Conservation (phyloP, 495 filamentous ascomycete species). For the Annulohypoxylon stygium region DNA sequence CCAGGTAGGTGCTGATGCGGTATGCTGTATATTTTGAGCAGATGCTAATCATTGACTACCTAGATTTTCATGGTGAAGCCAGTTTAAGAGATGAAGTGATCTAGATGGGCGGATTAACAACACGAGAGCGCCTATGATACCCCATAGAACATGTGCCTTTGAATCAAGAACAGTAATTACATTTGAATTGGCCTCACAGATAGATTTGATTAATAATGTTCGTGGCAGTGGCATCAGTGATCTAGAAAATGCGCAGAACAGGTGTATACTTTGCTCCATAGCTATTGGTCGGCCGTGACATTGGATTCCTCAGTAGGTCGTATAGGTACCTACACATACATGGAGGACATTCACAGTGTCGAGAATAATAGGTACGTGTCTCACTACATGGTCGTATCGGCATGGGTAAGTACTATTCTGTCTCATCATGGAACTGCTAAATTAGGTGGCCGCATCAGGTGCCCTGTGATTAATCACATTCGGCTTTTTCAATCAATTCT, state of each 20-base stretch:
- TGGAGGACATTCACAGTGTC: not conserved
- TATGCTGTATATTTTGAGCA: not conserved
- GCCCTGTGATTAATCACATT: no score
- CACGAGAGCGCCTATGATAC: slow-evolving; percentile 34
- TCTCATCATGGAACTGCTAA: no score
- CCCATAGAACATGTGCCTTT: slow-evolving; percentile 29
- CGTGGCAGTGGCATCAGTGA: not conserved
- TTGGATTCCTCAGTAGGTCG: not conserved
- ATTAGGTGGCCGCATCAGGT: slow-evolving; percentile 15
- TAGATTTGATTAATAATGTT: not conserved
- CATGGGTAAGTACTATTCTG: no score
- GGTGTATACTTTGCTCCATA: not conserved
- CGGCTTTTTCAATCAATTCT: no score
- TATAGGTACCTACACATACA: not conserved
- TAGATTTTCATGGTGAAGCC: slow-evolving; percentile 48
- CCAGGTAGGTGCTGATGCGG: slow-evolving; percentile 25
- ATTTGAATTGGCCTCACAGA: not conserved
- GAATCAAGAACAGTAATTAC: slow-evolving; percentile 6
- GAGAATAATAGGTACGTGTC: not conserved
- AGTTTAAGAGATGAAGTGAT: slow-evolving; percentile 23
- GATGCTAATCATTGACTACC: slow-evolving; percentile 16
- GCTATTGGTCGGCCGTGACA: not conserved
- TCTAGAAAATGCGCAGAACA: not conserved
- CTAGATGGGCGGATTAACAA: slow-evolving; percentile 10
- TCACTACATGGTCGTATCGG: not conserved